Percentiles rank a stretch among this genome's conserved stretches.
Evolutionary conservation across 2,329 filamentous ascomycete genomes (phyloP).

Genomic region (Raffaelea ambrosiae): DNA sequence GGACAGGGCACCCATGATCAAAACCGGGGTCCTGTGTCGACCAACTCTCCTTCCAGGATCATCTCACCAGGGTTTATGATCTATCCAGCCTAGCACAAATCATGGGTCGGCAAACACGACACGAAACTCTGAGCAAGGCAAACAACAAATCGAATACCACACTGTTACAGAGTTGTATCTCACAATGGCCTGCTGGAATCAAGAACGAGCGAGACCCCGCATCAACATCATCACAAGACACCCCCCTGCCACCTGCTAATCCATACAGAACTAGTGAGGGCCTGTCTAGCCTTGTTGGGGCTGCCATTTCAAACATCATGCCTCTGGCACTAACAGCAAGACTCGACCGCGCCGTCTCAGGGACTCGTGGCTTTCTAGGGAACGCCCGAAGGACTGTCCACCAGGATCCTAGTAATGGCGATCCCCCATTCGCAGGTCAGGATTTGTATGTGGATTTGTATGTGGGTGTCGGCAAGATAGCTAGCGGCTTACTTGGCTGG

Average conservation of each 20-base stretch:
- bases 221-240: constrained; percentile 9
- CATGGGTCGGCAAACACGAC: constrained; percentile 1
- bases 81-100: constrained; percentile 8
- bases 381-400: not conserved
- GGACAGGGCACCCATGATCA: no score
- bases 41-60: not conserved
- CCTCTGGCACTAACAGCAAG: not conserved
- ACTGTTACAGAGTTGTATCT: not conserved
- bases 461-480: not conserved
- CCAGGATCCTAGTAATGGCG: not conserved
- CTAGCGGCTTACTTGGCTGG: constrained; percentile 9
- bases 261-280: not conserved
- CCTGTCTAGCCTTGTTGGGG: constrained; percentile 2
- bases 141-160: not conserved
- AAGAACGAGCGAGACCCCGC: constrained; percentile 9
- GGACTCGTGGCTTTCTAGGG: not conserved
- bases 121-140: not conserved
- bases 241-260: constrained; percentile 3
- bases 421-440: not conserved
- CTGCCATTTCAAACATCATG: not conserved
- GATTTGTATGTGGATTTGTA: not conserved
- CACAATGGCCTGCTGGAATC: constrained; percentile 2
- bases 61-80: not conserved
- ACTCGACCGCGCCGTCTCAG: not conserved
- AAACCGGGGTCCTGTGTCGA: not conserved